Conservation (phyloP, 2,329 filamentous ascomycete species). For the Fusarium brevicatenulatum region DNA sequence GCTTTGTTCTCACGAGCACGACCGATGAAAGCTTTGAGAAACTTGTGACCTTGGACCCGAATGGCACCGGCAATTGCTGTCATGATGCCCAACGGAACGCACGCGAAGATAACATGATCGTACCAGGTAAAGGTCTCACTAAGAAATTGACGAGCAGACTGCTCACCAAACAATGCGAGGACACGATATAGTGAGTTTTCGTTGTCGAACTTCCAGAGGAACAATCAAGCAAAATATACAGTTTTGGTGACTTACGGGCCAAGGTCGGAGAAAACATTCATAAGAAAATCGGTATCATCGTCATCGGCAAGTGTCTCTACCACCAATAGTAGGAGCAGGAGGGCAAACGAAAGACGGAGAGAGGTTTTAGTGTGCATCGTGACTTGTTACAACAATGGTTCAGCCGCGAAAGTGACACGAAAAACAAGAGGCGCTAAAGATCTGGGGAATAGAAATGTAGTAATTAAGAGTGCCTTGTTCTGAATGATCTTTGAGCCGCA, state of each 20-base stretch:
- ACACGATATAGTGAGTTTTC: neutral
- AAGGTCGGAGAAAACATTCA: neutral
- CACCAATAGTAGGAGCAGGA: neutral
- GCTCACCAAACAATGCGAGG: neutral
- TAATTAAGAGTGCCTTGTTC: neutral
- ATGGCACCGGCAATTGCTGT: neutral
- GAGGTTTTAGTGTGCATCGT: neutral
- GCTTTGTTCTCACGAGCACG: neutral
- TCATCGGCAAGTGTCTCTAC: neutral
- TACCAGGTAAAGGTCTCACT: neutral
- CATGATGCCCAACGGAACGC: neutral
- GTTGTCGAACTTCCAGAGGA: no score
- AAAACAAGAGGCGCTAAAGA: neutral
- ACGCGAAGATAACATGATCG: neutral
- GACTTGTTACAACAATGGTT: no score
- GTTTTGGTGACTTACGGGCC: neutral
- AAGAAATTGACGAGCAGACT: neutral
- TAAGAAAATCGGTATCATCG: neutral
- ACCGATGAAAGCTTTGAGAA: neutral
- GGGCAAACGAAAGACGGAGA: neutral
- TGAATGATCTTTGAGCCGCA: neutral
- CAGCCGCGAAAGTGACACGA: neutral
- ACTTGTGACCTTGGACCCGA: fast-evolving
- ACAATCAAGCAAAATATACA: fast-evolving
- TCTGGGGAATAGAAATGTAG: neutral